Percentiles rank a stretch among this genome's conserved stretches.
phyloP scores from a whole-genome alignment of 495 filamentous ascomycete species.

The Neurospora sp. region DNA sequence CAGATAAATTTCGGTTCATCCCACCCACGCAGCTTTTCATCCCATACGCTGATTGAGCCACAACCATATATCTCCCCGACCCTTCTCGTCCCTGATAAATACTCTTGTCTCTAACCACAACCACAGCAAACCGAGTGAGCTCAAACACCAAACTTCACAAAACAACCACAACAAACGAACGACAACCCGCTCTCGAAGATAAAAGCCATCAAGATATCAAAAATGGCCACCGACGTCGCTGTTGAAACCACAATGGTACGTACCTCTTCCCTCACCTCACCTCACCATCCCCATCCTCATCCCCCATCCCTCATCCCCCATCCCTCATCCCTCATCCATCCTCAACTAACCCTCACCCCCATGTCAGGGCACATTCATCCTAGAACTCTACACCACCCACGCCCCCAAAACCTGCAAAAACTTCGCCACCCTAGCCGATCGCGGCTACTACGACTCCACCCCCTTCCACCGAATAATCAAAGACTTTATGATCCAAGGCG shows the following conservation, averaged over 20 bases:
- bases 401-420: slow-evolving; percentile 67
- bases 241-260: slow-evolving; percentile 63
- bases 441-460: slow-evolving; percentile 78
- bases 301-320: slow-evolving; percentile 22
- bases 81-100: background rate
- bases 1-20: background rate
- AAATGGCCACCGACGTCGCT: slow-evolving; percentile 64
- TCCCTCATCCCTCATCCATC: background rate
- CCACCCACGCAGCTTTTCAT: background rate
- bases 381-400: slow-evolving; percentile 71
- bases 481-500: slow-evolving; percentile 94
- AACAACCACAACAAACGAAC: background rate
- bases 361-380: slow-evolving; percentile 61
- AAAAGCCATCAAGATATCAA: background rate
- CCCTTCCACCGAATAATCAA: slow-evolving; percentile 93
- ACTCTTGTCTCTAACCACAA: background rate
- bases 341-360: background rate
- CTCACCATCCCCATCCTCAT: too few species aligned
- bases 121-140: background rate
- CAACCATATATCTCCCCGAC: background rate
- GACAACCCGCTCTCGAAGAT: background rate
- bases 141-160: background rate
- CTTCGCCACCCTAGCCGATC: slow-evolving; percentile 64
- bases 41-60: background rate
- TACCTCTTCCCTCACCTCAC: background rate